Base-by-base conservation (phyloP, 2,329 filamentous ascomycete genomes). In the Talaromyces albobiverticillius region DNA sequence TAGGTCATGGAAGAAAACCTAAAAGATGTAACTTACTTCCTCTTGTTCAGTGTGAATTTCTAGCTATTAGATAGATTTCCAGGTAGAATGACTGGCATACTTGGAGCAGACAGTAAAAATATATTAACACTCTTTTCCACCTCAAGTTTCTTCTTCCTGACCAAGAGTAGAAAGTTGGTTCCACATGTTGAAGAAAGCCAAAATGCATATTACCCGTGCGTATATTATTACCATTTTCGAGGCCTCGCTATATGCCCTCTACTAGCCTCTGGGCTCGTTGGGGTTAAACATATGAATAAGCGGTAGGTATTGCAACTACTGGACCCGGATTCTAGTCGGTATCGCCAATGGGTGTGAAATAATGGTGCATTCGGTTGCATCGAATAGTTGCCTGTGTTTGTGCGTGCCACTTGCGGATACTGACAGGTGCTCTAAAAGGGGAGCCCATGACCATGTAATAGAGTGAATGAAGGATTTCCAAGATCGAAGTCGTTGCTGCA, bases 1-100 rank as follows among this genome's bases (percentile, higher is more conserved):
- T 50, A 64, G 67, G 18, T 69, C 70, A 23, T 82, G 79, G 79
- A 61, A 51, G n/a, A 57, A 49, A 25, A 55, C 54, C 9, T 51
- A 20, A 38, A 45, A 49, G 53, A n/a, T 5, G 26, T 9, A 20
- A 10, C 8, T n/a, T 10, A n/a, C 18, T 20, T 14, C 31, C 13
- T 34, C 8, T 18, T 18, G n/a, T 36, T 20, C 1, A 20, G 16
- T 40, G 9, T 40, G 36, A 16, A 13, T 11, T 20, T 22, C 18
- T 40, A 40, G 36, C 22, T 18, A 14, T 16, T 42, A 43, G 4
- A 51, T 41, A 11, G 29, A 51, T 22, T 40, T 9, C 9, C n/a
- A 13, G 16, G 18, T 20, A 40, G 2, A 40, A 40, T 40, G 36
- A 40, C 10, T 8, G 2, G 20, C 18, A 11, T 13, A 8, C n/a